Base-by-base conservation (phyloP, 2,329 filamentous ascomycete genomes). In the Hymenoscyphus infarciens region DNA sequence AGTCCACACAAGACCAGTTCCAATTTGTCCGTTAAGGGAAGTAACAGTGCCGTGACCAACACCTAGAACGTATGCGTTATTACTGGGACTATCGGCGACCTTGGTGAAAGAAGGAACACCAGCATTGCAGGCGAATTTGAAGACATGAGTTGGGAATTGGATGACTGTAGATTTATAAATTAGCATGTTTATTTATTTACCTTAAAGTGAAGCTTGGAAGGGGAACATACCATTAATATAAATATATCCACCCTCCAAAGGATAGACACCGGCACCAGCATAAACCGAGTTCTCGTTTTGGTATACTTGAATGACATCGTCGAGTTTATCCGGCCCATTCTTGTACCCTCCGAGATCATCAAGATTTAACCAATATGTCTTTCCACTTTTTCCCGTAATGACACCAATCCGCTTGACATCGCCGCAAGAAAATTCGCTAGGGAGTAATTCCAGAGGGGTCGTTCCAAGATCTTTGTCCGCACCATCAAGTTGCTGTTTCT, bases 21-120 rank as follows among this genome's bases (percentile, higher is more conserved):
- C 83, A 2, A 76, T 71, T 66, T 83, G 76, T 3, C 80, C 80
- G 59, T 82, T 78, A 55, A 85, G 75, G 0, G 83, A 83, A 0
- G 83, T 86, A 0, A 80, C 80, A 0, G 83, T 84, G 25, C 82
- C 82, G 63, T 86, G 83, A 29, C 82, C 80, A 35, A 83, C 81
- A 31, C 84, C 83, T 0, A 86, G 78, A 57, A 81, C 77, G 62
- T 80, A 80, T 0, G 82, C 81, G 57, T 83, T 84, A 52, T 71
- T 76, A 25, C 80, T 77, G 0, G 78, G 76, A 2, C 77, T 81
- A 60, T 81, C 78, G 3, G 80, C 80, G 0, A 84, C 79, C 67
- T 82, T 81, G 25, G 81, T 79, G 59, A 87, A 85, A 2, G 78
- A 77, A 0, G 83, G 80, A 10, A 80, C 76, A 3, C 82, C 83